Evolutionary conservation across 306 rosid genomes (phyloP).

Genomic region (Quercus rubra): DNA sequence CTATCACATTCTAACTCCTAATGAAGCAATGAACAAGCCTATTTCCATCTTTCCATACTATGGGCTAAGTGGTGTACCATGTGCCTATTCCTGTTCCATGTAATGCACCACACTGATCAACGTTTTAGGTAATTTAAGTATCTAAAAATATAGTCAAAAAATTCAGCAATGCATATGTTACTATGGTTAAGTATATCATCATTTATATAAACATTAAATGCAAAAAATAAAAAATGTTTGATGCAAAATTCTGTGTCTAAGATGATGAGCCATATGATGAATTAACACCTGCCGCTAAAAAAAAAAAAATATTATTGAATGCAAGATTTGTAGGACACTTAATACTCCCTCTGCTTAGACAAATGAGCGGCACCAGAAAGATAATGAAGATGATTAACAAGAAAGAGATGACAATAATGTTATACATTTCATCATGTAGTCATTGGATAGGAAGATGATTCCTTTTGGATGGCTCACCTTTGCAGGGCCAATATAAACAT

Average conservation of each 20-base stretch:
- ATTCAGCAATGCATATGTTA: neutral
- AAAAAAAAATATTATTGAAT: neutral
- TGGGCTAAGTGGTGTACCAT: neutral
- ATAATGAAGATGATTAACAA: neutral
- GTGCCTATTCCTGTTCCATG: neutral
- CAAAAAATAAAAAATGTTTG: neutral
- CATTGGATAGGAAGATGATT: neutral
- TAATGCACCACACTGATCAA: neutral
- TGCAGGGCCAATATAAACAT: slow-evolving; percentile 4
- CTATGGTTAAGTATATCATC: neutral
- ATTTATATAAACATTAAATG: neutral
- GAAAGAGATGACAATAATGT: neutral
- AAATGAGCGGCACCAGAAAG: neutral
- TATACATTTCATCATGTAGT: neutral
- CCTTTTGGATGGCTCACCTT: neutral
- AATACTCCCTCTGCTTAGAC: neutral
- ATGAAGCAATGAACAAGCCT: neutral
- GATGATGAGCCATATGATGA: neutral
- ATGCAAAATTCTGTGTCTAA: neutral
- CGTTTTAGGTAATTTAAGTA: neutral
- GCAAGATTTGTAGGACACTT: neutral
- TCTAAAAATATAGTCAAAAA: neutral
- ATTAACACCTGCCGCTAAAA: neutral
- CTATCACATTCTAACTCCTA: no score
- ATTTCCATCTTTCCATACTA: neutral